Percentiles rank a stretch among this genome's conserved stretches.
These are phyloP conservation scores for Mycena vitilis DNA, from an alignment of 768 basidiomycete genomes.

Conservation along the genomic window DNA sequence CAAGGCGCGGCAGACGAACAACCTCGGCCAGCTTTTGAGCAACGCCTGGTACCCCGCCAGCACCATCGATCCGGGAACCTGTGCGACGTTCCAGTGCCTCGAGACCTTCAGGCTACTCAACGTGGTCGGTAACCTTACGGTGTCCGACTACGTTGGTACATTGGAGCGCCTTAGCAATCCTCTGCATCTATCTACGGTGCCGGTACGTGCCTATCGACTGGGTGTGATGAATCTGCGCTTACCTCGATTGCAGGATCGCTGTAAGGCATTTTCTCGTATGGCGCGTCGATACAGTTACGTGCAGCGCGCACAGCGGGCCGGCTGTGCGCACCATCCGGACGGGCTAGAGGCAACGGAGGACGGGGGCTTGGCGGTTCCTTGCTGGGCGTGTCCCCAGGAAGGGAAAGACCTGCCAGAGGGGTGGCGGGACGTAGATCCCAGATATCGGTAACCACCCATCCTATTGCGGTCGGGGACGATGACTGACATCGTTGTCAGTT, in stretches of 20 bases:
- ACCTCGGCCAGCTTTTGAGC: background rate
- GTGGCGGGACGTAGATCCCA: slow-evolving; percentile 24
- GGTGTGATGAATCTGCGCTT: background rate
- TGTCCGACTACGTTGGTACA: background rate
- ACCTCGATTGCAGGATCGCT: background rate
- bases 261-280: background rate
- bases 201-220: slow-evolving; percentile 17
- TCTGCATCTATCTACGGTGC: background rate
- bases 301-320: slow-evolving; percentile 5
- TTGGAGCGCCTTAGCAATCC: slow-evolving; percentile 19
- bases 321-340: slow-evolving; percentile 8
- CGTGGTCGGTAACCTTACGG: slow-evolving; percentile 25
- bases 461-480: no score
- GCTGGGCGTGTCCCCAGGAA: background rate
- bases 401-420: slow-evolving; percentile 36
- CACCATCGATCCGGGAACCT: slow-evolving; percentile 5
- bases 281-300: background rate
- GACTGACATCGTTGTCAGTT: background rate
- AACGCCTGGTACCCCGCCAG: background rate
- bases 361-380: background rate
- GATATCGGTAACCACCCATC: background rate
- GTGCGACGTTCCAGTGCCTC: slow-evolving; percentile 8
- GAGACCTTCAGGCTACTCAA: slow-evolving; percentile 29
- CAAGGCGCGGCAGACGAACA: background rate
- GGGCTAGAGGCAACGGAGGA: background rate